Base-by-base conservation (phyloP, 345 rosid genomes). In the Pistacia integerrima region DNA sequence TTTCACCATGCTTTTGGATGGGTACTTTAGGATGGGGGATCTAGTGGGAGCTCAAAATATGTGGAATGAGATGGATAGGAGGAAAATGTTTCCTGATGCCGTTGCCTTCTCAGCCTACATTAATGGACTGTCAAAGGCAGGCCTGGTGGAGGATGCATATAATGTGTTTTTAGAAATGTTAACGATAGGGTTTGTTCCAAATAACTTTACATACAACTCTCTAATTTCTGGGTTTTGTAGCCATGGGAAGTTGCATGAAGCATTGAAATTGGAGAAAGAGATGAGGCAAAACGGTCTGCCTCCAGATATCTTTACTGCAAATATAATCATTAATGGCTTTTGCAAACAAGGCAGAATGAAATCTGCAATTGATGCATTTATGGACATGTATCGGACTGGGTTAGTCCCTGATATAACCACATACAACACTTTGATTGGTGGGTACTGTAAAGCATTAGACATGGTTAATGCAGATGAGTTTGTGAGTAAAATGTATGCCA, bases 81-180 rank as follows among this genome's bases (percentile, higher is more conserved):
- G 76, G 77, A 91, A 90, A 30, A 83, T 85, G 38, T 79, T 38
- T 76, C 92, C 91, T 70, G 97, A 90, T 81, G 81, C 75, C 59
- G 84, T 92, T 82, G 83, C 91, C 77, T 88, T 84, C 78, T 90
- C 94, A 62, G 93, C 91, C 79, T 85, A 83, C 68, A 92, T 90
- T 60, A 81, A 85, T 76, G 97, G 97, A 77, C 92, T 92, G 64
- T 86, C 84, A 4, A 85, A 82, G 74, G 88, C 85, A 16, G 92
- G 93, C 67, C 74, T 85, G 59, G 64, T 92, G 82, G 92, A 84
- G 78, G 92, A 90, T 76, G 94, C 93, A 63, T 84, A 80, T 66
- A 79, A 72, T 35, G 65, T 82, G 49, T 92, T 86, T 79, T 75
- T 79, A 67, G 90, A 89, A 76, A 90, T 92, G 94, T 85, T 62